Conservation (phyloP, 352 stramenopile species). For the Globisporangium viniferum region DNA sequence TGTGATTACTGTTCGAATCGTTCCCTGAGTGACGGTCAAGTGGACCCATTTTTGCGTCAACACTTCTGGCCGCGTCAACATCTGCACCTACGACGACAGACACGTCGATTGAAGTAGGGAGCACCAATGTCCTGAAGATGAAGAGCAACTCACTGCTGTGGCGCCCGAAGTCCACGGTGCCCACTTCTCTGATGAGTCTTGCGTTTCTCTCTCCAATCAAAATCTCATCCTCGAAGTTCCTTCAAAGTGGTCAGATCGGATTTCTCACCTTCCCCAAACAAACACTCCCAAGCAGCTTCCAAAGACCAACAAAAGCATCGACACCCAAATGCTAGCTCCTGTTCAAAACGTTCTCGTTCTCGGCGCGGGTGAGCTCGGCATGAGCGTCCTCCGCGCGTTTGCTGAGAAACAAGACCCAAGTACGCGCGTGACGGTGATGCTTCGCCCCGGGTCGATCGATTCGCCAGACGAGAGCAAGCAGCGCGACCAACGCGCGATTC, state of each 20-base stretch:
- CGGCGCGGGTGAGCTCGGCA: constrained; percentile 12
- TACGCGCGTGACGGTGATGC: not conserved
- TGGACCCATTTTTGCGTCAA: not conserved
- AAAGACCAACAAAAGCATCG: not conserved
- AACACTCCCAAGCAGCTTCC: not conserved
- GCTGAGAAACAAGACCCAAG: not conserved
- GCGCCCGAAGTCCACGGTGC: too few relatives aligned
- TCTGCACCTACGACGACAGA: not conserved
- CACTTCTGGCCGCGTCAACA: not conserved
- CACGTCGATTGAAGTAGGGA: not conserved
- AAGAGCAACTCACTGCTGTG: not conserved
- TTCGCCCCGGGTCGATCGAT: not conserved
- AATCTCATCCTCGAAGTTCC: not conserved
- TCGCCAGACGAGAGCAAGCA: not conserved
- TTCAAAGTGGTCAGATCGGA: not conserved
- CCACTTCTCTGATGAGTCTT: not conserved
- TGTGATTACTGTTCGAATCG: too few relatives aligned
- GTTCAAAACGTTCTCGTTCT: constrained; percentile 12
- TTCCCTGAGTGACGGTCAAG: too few relatives aligned
- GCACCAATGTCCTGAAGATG: not conserved
- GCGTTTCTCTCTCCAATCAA: not conserved
- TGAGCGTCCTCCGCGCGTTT: constrained; percentile 7
- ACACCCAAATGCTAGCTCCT: not conserved
- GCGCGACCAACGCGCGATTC: not conserved
- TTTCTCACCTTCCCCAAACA: not conserved